Base-by-base conservation (phyloP, 768 basidiomycete species). In the Mycena floridula region DNA sequence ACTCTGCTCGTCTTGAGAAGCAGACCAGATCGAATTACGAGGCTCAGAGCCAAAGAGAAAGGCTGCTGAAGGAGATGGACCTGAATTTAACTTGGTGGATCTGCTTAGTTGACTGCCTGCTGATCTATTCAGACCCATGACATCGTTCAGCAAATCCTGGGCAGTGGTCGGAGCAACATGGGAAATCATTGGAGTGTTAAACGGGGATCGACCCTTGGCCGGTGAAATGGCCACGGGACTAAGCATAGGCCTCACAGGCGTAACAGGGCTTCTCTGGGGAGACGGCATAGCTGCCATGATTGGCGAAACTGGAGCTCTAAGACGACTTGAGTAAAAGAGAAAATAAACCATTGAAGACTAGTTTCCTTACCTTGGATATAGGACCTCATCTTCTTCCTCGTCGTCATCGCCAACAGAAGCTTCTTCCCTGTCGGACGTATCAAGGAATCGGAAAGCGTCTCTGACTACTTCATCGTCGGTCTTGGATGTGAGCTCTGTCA, bases 391-490 rank as follows among this genome's bases (percentile, higher is more conserved):
- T 57, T 85, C 76, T 15, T 89, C 86, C 2, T 82, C 81, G 7
- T 79, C 76, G 1, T 76, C 75, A 3, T 76, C 74, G 5, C 67
- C 64, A 11, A 64, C 69, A 21, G 68, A 67, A 12, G 61, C 62
- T 22, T 63, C 66, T 15, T 71, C 64, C 28, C 59, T 66, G 28
- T 64, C 64, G 7, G 74, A 54, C 23, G 64, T 73, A 55, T 75
- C 57, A 39, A 72, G 51, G 40, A 60, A 63, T 22, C 74, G 64
- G 55, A 89, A 82, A 4, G 79, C 85, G 9, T 82, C 77, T 9
- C 72, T 76, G 25, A 96, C 76, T 0, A 85, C 80, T 54, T 95
- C 95, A 50, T 91, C 89, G 37, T 91, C 89, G 2, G 85, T 88
- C 32, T 73, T 76, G 8, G 79, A 85, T 22, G 81, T 82, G 39